Base-by-base conservation (phyloP, 1,139 yeast genomes). In the Candida anutae region DNA sequence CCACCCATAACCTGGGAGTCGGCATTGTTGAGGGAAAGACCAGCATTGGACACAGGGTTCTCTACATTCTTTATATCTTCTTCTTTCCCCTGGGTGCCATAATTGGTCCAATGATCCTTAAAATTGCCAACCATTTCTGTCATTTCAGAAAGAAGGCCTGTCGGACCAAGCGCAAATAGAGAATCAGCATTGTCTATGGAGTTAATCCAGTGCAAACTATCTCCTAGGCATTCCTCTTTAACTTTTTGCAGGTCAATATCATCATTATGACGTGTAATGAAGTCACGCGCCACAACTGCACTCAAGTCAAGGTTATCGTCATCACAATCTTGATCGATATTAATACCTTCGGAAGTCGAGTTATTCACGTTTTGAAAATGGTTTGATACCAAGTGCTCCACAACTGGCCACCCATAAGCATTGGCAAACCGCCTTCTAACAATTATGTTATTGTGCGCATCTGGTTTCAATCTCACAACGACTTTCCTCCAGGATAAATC, bases 401-500 rank as follows among this genome's bases (percentile, higher is more conserved):
- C 67, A 0, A 87, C 95, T 0, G 84, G 87, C 95, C 97, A 88
- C 1, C 99, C 99, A 55, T 81, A 87, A 0, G 96, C 94, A 58
- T 90, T 90, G 8, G 94, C 78, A 60, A 84, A 90, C 35, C 88
- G 59, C 42, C 99, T 64, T 37, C 99, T 61, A 1, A 90, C 98
- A 19, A 84, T 67, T 27, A 90, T 88, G 45, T 88, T 93, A 48
- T 90, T 90, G 47, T 90, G 99, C 0, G 99, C 95, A 54, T 90
- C 99, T 0, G 96, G 95, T 37, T 77, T 75, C 33, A 93, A 58
- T 27, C 75, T 74, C 1, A 88, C 96, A 17, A 93, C 55, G 1
- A 93, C 95, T 53, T 90, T 90, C 25, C 97, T 64, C 99, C 99
- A 90, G 4, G 72, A 55, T 84, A 87, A 73, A 5, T 72, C 76